Percentiles rank a stretch among this genome's conserved stretches.
Conservation (phyloP, 108 stramenopile genomes). For the Fragilariopsis cylindrus region DNA sequence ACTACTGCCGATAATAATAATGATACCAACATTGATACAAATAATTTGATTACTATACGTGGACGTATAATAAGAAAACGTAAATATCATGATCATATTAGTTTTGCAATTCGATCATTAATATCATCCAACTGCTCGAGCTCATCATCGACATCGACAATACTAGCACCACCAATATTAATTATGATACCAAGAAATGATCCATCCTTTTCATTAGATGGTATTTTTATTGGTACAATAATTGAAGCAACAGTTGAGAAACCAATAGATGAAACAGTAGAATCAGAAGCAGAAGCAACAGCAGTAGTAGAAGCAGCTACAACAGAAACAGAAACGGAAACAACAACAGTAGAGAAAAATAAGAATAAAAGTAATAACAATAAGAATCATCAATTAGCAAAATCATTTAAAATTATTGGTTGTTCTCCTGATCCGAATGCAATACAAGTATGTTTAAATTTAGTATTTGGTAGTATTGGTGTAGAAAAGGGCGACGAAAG, state of each 20-base stretch:
- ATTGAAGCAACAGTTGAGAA: not conserved
- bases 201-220: not conserved
- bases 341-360: not conserved
- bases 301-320: no score
- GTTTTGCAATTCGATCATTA: slow-evolving; percentile 2
- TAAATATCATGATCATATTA: slow-evolving; percentile 3
- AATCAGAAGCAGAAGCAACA: not conserved
- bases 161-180: not conserved
- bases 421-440: slow-evolving; percentile 25
- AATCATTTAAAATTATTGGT: not conserved
- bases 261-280: not conserved
- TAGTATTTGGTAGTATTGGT: no score
- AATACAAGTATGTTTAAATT: not conserved
- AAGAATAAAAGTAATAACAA: not conserved
- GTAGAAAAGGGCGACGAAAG: not conserved
- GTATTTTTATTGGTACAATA: not conserved
- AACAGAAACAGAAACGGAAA: no score
- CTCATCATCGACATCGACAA: no score
- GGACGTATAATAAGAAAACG: slow-evolving; percentile 10
- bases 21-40: no score
- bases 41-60: not conserved
- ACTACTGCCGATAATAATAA: no score
- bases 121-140: no score
- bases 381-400: not conserved
- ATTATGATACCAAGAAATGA: slow-evolving; percentile 2